phyloP scores from a whole-genome alignment of 1,284 basidiomycete species.

The Bjerkandera adusta region DNA sequence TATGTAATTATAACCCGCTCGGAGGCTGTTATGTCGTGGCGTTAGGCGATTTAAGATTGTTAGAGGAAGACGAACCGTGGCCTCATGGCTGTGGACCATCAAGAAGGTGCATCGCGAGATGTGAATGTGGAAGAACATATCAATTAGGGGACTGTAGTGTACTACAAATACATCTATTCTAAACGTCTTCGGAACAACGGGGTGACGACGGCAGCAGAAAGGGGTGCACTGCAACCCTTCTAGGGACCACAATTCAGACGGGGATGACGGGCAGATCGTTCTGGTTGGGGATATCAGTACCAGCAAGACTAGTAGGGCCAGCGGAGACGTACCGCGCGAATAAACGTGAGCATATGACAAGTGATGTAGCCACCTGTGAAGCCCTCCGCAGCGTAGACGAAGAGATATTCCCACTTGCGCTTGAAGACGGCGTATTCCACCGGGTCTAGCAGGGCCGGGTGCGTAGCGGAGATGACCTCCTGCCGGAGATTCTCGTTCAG shows the following conservation, averaged over 20 bases:
- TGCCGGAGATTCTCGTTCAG: slow-evolving; percentile 63
- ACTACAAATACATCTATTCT: no score
- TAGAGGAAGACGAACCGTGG: no score
- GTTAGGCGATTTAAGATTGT: no score
- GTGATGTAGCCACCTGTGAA: slow-evolving; percentile 76
- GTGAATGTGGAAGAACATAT: no score
- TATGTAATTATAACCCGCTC: no score
- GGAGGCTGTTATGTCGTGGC: no score
- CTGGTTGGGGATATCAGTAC: not conserved
- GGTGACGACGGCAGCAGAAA: no score
- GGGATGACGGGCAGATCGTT: slow-evolving; percentile 9
- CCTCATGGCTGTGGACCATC: no score
- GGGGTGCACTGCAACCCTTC: no score
- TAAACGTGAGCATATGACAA: slow-evolving; percentile 64
- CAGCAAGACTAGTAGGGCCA: slow-evolving; percentile 2
- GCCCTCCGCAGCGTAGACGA: slow-evolving; percentile 73
- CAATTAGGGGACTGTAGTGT: no score
- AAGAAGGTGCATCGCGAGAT: no score
- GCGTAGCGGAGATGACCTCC: slow-evolving; percentile 52
- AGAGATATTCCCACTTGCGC: slow-evolving; percentile 77
- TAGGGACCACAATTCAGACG: not conserved
- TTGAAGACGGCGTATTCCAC: slow-evolving; percentile 62
- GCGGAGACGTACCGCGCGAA: slow-evolving; percentile 26
- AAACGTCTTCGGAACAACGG: no score
- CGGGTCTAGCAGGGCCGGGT: slow-evolving; percentile 51